Conservation (phyloP, 257 asterid genomes). For the Solanum infundibuliforme region DNA sequence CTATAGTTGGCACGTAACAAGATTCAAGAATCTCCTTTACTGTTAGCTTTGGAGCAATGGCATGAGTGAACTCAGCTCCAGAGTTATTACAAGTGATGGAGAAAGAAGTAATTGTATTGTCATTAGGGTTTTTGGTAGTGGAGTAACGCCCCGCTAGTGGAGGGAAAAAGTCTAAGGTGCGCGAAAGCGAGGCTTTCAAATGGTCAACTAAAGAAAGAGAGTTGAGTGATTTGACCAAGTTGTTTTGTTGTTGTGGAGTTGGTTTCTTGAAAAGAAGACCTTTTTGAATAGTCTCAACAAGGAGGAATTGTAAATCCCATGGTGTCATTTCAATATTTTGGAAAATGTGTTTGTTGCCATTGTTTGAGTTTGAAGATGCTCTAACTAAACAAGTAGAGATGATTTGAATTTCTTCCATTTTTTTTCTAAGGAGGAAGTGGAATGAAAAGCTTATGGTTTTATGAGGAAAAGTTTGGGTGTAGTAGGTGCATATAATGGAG, state of each 20-base stretch:
- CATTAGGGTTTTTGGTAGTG: background rate
- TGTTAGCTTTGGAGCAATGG: background rate
- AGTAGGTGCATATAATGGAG: background rate
- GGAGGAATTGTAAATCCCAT: constrained; percentile 12
- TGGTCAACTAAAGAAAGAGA: background rate
- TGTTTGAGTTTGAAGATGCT: background rate
- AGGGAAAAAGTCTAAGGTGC: constrained; percentile 32
- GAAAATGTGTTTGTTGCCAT: background rate
- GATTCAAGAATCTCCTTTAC: constrained; percentile 14
- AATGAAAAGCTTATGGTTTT: background rate
- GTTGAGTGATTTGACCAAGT: background rate
- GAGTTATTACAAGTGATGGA: background rate
- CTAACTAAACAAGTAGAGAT: constrained; percentile 4
- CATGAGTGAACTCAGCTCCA: constrained; percentile 9
- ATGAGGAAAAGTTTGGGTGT: background rate
- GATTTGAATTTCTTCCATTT: constrained; percentile 4
- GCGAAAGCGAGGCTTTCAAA: constrained; percentile 10
- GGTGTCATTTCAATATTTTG: constrained; percentile 10
- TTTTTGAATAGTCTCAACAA: constrained; percentile 5
- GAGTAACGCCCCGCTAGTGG: constrained; percentile 41
- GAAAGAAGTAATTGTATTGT: background rate
- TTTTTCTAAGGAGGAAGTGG: background rate
- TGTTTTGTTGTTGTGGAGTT: background rate
- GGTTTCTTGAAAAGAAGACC: constrained; percentile 14
- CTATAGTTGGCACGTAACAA: constrained; percentile 4